phyloP scores from a whole-genome alignment of 2,329 filamentous ascomycete genomes.

The Penicillium brasilianum region DNA sequence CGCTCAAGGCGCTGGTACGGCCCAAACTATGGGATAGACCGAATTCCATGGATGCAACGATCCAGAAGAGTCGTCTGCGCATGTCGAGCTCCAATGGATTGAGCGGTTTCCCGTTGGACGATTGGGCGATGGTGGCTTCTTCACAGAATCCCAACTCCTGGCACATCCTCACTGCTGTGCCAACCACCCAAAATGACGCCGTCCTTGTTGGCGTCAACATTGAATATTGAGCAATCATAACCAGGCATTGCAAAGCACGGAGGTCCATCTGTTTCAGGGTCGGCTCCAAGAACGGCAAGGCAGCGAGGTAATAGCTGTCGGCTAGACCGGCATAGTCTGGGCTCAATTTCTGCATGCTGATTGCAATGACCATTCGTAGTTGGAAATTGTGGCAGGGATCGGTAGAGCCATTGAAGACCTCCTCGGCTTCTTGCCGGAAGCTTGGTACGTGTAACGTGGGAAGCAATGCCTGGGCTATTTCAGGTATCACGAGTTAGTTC shows the following conservation, averaged over 20 bases:
- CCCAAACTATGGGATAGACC: constrained; percentile 87
- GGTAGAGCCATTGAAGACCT: constrained; percentile 75
- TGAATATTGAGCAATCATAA: constrained; percentile 88
- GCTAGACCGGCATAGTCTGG: constrained; percentile 89
- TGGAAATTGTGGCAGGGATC: constrained; percentile 89
- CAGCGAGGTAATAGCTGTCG: constrained; percentile 92
- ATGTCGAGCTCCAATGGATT: constrained; percentile 84
- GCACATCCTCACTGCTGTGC: constrained; percentile 82
- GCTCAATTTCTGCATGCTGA: constrained; percentile 91
- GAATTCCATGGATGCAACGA: constrained; percentile 84
- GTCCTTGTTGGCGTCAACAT: constrained; percentile 89
- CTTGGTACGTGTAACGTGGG: constrained; percentile 84
- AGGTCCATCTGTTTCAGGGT: constrained; percentile 88
- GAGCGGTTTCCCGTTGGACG: constrained; percentile 62
- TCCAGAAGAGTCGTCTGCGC: constrained; percentile 87
- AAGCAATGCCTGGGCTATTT: constrained; percentile 80
- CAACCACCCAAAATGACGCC: constrained; percentile 90
- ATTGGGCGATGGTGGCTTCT: constrained; percentile 80
- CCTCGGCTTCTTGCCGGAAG: constrained; percentile 76
- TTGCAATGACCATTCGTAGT: constrained; percentile 88
- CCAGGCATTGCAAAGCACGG: constrained; percentile 86
- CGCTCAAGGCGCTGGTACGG: constrained; percentile 82
- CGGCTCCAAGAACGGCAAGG: constrained; percentile 80
- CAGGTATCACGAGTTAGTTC: constrained; percentile 23
- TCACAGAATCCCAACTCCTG: constrained; percentile 87